phyloP scores from a whole-genome alignment of 2,329 filamentous ascomycete species.

The Zopfia rhizophila region DNA sequence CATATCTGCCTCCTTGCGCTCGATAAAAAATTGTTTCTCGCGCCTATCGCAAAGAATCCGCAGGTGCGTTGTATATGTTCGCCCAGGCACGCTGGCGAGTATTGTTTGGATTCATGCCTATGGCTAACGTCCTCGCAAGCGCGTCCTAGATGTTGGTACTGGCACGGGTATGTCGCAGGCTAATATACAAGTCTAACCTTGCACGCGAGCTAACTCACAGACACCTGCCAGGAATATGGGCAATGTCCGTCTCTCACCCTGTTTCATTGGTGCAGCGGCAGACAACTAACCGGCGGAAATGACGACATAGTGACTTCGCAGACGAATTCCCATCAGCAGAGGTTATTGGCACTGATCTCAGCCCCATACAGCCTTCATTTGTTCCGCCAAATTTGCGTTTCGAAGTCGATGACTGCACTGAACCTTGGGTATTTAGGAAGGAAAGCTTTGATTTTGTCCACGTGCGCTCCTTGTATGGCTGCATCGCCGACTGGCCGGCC shows the following conservation, averaged over 20 bases:
- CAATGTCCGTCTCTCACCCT: slow-evolving; percentile 37
- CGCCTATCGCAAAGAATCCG: slow-evolving; percentile 34
- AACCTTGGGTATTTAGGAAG: slow-evolving; percentile 40
- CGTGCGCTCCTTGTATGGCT: slow-evolving; percentile 28
- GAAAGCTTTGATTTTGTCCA: slow-evolving; percentile 37
- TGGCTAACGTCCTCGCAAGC: slow-evolving; percentile 22
- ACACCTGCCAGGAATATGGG: slow-evolving; percentile 52
- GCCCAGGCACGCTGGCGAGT: neutral
- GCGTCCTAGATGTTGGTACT: slow-evolving; percentile 55
- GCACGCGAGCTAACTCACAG: slow-evolving; percentile 24
- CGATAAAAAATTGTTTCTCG: slow-evolving; percentile 33
- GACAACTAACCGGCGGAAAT: slow-evolving; percentile 3
- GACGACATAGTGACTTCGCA: slow-evolving; percentile 44
- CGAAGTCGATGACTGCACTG: slow-evolving; percentile 45
- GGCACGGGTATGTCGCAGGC: slow-evolving; percentile 44
- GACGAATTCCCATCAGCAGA: slow-evolving; percentile 51
- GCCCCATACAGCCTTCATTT: slow-evolving; percentile 52
- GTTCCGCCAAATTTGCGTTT: slow-evolving; percentile 45
- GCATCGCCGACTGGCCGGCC: slow-evolving; percentile 32
- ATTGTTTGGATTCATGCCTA: neutral
- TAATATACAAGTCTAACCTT: neutral
- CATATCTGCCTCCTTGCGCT: slow-evolving; percentile 39
- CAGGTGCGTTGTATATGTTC: slow-evolving; percentile 24
- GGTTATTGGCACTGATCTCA: slow-evolving; percentile 49
- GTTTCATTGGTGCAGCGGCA: too few relatives aligned